Evolutionary conservation across 2,329 filamentous ascomycete genomes (phyloP), one percentile per base, ranked within the genome.

Genomic region (Paracamarosporium sp.): DNA sequence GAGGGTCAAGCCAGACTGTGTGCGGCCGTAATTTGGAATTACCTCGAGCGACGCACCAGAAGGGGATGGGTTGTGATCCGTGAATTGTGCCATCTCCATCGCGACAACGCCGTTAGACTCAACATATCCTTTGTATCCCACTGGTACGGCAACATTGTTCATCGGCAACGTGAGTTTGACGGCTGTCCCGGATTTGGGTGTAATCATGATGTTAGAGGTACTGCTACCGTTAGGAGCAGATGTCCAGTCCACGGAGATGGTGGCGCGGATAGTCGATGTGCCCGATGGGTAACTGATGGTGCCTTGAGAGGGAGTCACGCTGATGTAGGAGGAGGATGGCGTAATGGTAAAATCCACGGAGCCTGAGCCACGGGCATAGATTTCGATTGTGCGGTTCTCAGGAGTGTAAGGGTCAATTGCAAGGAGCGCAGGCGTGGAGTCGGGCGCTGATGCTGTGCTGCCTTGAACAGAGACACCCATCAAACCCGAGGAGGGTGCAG

Each of bases 401-500:
- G 65, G 62, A 2, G 65, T 69, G 48, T 68, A 71, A 3, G 69
- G 68, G 35, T 64, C 57, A n/a, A 72, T 25, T 4, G 45, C 25
- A 15, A 55, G 45, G 6, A 70, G 57, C 0, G 59, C 36, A 0
- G 62, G 66, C 20, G 67, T 53, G 60, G 89, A 87, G 9, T 88
- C 87, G 0, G 87, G 86, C 7, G 89, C 82, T 0, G 85, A 85
- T 0, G 86, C 88, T 59, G 89, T 87, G 56, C 81, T 83, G 3
- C 83, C 86, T 68, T 90, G 87, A 1, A 88, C 80, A 1, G 83
- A 80, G 51, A 91, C 78, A 24, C 88, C 67, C n/a, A 70, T 38
- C 2, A 66, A 30, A 20, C 67, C 67, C 1, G 51, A 51, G 0
- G 64, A 66, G 1, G 67, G 66, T 1, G 65, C 64, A 1, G 56